Evolutionary conservation across 2,329 filamentous ascomycete genomes (phyloP), one percentile per base, ranked within the genome.

Genomic region (Ophiocordyceps polyrhachis-furcata): DNA sequence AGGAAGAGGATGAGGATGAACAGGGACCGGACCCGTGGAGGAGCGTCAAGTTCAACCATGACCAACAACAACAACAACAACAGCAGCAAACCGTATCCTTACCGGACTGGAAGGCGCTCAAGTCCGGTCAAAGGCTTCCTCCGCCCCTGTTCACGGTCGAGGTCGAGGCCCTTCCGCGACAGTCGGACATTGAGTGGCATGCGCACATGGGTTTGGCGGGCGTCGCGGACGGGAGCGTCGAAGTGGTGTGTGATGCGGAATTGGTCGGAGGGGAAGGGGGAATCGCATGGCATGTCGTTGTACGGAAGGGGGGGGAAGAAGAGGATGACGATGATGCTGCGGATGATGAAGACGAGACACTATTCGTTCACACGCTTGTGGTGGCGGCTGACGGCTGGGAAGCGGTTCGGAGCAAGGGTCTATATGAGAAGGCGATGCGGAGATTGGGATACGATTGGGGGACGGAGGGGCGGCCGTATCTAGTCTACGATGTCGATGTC

Each of bases 181-280:
- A 66, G 15, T 81, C 81, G 25, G 69, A 69, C 35, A 75, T 95
- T 12, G 91, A 98, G 64, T 98, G 89, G 88, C 81, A 84, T 52
- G 79, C 71, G 1, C 73, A 81, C 46, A 56, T 75, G 3, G 83
- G 84, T 0, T 59, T 82, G 7, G 58, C 59, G 11, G 46, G 50
- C 21, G 48, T 65, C 4, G 48, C 51, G 5, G 53, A 59, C 42
- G 46, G 53, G 14, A 54, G 51, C 5, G 53, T 54, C 29, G 55
- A 58, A 47, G 49, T 58, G 41, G 40, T 51, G 12, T 46, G 45
- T 21, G 45, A 49, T 20, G 42, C 46, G 11, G 48, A 56, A 32
- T 43, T 50, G 51, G 50, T 6, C 63, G 61, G 57, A 52, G 47
- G 17, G 8, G 23, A 8, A 11, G 25, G 25, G 9, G 25, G 25